These are phyloP conservation scores for Aspergillus sp. DNA, from an alignment of 2,329 filamentous ascomycete genomes.

Conservation along the genomic window DNA sequence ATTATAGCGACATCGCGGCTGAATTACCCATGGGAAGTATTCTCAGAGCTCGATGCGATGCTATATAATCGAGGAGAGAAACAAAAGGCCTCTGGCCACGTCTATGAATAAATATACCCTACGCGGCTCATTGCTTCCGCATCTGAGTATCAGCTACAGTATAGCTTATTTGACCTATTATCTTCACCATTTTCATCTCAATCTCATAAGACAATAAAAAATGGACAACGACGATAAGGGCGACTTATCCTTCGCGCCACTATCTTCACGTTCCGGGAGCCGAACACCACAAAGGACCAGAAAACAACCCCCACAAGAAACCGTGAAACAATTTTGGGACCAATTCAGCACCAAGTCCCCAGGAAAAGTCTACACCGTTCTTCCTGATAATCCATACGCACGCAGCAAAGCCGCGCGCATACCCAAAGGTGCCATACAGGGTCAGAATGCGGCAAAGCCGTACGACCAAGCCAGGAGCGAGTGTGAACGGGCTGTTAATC, in stretches of 20 bases:
- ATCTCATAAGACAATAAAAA: background rate
- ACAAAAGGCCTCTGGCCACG: too few relatives aligned
- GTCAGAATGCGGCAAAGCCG: constrained; percentile 55
- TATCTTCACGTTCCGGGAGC: constrained; percentile 28
- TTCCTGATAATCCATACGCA: constrained; percentile 62
- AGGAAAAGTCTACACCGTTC: constrained; percentile 64
- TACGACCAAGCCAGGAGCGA: constrained; percentile 66
- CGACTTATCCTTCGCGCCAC: constrained; percentile 18
- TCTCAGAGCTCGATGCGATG: too few relatives aligned
- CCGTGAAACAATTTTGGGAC: constrained; percentile 66
- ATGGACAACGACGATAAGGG: constrained; percentile 27
- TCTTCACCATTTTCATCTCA: background rate
- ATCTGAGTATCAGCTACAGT: too few relatives aligned
- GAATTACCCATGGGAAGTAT: too few relatives aligned
- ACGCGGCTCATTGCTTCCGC: too few relatives aligned
- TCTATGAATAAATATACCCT: too few relatives aligned
- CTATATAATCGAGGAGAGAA: too few relatives aligned
- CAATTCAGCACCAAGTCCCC: constrained; percentile 64
- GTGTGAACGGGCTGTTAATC: constrained; percentile 56
- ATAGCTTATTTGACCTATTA: too few relatives aligned
- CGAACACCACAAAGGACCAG: constrained; percentile 32
- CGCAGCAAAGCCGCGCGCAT: constrained; percentile 53
- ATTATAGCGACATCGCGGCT: too few relatives aligned
- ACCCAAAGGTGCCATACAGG: constrained; percentile 48
- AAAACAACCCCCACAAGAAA: constrained; percentile 58